Evolutionary conservation across 2,329 filamentous ascomycete species (phyloP).

Genomic region (Aspergillus fructus): DNA sequence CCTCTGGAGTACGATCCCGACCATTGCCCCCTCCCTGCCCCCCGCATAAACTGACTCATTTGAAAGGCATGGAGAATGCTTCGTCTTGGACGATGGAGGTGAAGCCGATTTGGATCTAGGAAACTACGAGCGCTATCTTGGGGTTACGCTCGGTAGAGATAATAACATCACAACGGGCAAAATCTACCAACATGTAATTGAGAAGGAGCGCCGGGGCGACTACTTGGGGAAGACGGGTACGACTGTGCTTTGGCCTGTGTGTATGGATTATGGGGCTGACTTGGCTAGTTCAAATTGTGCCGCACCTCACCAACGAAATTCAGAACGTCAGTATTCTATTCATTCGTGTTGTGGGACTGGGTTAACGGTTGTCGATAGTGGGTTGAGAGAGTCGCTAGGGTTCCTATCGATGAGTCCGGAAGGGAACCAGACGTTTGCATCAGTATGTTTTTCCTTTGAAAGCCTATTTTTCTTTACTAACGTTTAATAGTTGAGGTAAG

Average conservation of each 20-base stretch:
- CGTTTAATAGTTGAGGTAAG: constrained; percentile 19
- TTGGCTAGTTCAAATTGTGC: constrained; percentile 72
- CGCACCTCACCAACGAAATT: constrained; percentile 87
- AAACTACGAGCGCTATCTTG: constrained; percentile 79
- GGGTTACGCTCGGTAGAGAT: constrained; percentile 76
- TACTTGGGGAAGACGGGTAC: constrained; percentile 74
- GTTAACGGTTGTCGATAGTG: constrained; percentile 45
- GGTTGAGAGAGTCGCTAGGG: constrained; percentile 81
- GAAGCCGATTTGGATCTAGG: constrained; percentile 74
- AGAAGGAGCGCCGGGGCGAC: constrained; percentile 68
- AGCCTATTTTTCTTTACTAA: not conserved
- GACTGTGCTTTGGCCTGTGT: not conserved
- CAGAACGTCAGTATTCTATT: constrained; percentile 55
- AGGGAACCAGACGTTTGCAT: constrained; percentile 90
- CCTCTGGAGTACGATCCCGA: constrained; percentile 15
- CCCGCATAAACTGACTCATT: constrained; percentile 11
- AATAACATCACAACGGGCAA: constrained; percentile 98
- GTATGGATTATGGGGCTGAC: constrained; percentile 3
- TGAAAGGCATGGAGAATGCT: constrained; percentile 16
- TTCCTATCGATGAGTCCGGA: constrained; percentile 81
- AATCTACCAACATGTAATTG: constrained; percentile 86
- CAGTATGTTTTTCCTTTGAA: constrained; percentile 52
- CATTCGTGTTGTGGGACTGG: no score
- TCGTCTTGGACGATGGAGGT: constrained; percentile 52
- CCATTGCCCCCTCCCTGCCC: not conserved